phyloP scores from a whole-genome alignment of 2,329 filamentous ascomycete species.

The Pseudogymnoascus sp. region DNA sequence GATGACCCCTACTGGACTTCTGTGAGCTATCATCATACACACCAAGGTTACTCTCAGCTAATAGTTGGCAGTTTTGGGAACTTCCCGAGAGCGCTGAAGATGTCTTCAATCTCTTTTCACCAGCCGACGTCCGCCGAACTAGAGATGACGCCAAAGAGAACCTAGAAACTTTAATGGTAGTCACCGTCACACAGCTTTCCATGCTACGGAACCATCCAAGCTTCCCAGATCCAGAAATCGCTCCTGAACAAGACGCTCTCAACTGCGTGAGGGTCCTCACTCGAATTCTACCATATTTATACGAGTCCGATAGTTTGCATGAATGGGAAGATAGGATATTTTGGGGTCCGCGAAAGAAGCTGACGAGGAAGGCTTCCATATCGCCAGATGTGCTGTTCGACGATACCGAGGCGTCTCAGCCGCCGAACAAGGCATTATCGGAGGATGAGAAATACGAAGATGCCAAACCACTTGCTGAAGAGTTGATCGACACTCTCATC shows the following conservation, averaged over 20 bases:
- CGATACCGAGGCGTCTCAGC: slow-evolving; percentile 41
- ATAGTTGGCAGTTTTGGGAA: slow-evolving; percentile 72
- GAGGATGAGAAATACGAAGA: slow-evolving; percentile 64
- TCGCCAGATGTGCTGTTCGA: slow-evolving; percentile 78
- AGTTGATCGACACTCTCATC: slow-evolving; percentile 81
- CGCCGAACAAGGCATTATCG: slow-evolving; percentile 26
- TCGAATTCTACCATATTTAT: slow-evolving; percentile 80
- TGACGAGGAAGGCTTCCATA: slow-evolving; percentile 53
- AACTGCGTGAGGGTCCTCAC: slow-evolving; percentile 93
- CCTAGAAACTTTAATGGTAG: slow-evolving; percentile 79
- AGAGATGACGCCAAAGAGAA: slow-evolving; percentile 80
- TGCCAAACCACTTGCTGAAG: slow-evolving; percentile 80
- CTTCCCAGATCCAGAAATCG: slow-evolving; percentile 79
- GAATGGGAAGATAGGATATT: slow-evolving; percentile 92
- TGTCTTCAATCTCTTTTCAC: slow-evolving; percentile 91
- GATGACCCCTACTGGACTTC: slow-evolving; percentile 91
- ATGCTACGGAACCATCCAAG: slow-evolving; percentile 80
- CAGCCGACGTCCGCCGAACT: slow-evolving; percentile 78
- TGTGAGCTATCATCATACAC: slow-evolving; percentile 43
- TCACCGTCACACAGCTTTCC: slow-evolving; percentile 74
- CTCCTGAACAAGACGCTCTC: slow-evolving; percentile 76
- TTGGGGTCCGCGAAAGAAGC: slow-evolving; percentile 69
- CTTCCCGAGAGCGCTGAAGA: slow-evolving; percentile 92
- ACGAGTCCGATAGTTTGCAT: slow-evolving; percentile 76
- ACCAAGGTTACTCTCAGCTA: slow-evolving; percentile 5